These are phyloP conservation scores for Helianthus tuberosus DNA, from an alignment of 129 eudicot species.

Conservation along the genomic window DNA sequence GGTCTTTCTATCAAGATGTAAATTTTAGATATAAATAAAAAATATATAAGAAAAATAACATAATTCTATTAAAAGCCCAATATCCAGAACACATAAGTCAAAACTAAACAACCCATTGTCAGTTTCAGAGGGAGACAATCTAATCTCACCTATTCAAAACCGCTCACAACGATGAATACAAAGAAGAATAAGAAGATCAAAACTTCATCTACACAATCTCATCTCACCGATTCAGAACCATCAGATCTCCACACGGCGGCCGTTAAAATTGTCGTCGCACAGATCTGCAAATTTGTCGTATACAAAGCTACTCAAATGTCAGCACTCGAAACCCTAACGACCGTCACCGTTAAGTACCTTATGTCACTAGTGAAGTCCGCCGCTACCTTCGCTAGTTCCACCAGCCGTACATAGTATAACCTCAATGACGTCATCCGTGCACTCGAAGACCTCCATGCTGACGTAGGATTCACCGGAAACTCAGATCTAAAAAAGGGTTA, in stretches of 20 bases:
- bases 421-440: slow-evolving; percentile 46
- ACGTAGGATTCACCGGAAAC: slow-evolving; percentile 44
- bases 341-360: slow-evolving; percentile 26
- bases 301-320: slow-evolving; percentile 42
- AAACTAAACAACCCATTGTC: slow-evolving; percentile 11
- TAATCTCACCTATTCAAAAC: no score
- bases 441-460: slow-evolving; percentile 46
- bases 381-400: slow-evolving; percentile 41
- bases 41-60: no score
- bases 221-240: not conserved
- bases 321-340: slow-evolving; percentile 44
- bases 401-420: slow-evolving; percentile 58
- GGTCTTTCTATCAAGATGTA: no score
- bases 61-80: not conserved
- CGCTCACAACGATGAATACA: slow-evolving; percentile 11
- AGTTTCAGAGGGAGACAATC: not conserved
- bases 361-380: slow-evolving; percentile 30
- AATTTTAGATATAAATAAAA: no score
- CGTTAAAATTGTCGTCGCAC: slow-evolving; percentile 51
- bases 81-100: not conserved
- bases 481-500: slow-evolving; percentile 11
- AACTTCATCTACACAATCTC: slow-evolving; percentile 11
- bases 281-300: slow-evolving; percentile 59
- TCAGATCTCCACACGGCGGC: slow-evolving; percentile 37
- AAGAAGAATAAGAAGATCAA: slow-evolving; percentile 28